Conservation (phyloP, 495 filamentous ascomycete genomes). For the Rusavskia elegans region DNA sequence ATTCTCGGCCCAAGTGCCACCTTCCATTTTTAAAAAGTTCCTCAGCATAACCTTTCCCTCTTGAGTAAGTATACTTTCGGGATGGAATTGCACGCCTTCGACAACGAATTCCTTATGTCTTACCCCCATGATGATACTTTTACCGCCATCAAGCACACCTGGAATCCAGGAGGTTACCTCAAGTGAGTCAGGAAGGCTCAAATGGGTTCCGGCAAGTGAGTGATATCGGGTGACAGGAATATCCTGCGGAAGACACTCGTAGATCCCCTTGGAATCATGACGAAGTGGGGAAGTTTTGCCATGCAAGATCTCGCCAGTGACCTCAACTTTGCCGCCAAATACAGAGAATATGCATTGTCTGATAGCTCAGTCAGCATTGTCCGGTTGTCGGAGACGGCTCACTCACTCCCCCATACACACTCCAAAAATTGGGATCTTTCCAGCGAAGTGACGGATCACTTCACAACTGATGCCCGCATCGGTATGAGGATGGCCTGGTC, state of each 20-base stretch:
- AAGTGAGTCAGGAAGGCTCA: slow-evolving; percentile 70
- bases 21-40: slow-evolving; percentile 76
- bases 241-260: slow-evolving; percentile 56
- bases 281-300: slow-evolving; percentile 85
- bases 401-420: slow-evolving; percentile 95
- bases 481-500: slow-evolving; percentile 76
- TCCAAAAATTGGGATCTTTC: slow-evolving; percentile 90
- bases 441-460: slow-evolving; percentile 82
- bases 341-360: slow-evolving; percentile 83
- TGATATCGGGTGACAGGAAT: slow-evolving; percentile 90
- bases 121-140: slow-evolving; percentile 88
- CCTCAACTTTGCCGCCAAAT: slow-evolving; percentile 81
- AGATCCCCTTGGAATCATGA: slow-evolving; percentile 82
- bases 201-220: slow-evolving; percentile 84
- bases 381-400: slow-evolving; percentile 17
- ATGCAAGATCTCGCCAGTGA: slow-evolving; percentile 90
- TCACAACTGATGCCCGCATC: slow-evolving; percentile 88
- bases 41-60: slow-evolving; percentile 77
- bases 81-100: slow-evolving; percentile 95
- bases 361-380: slow-evolving; percentile 9
- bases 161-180: slow-evolving; percentile 77
- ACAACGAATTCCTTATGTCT: slow-evolving; percentile 79
- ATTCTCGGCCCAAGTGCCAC: slow-evolving; percentile 83
- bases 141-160: slow-evolving; percentile 41
- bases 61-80: slow-evolving; percentile 87